phyloP scores from a whole-genome alignment of 2,329 filamentous ascomycete species.

The Ceratocystis lukuohia region DNA sequence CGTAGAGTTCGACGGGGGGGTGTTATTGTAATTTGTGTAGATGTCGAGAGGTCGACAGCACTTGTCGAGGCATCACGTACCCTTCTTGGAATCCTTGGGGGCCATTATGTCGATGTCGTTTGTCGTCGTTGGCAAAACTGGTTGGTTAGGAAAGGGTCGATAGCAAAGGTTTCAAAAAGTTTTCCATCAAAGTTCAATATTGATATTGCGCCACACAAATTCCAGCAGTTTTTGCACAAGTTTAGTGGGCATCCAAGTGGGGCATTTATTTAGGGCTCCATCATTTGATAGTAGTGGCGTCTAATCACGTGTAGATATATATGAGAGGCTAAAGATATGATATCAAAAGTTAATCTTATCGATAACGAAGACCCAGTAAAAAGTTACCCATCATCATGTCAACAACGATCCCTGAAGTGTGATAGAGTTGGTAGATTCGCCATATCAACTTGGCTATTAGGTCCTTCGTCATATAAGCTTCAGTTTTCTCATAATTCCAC shows the following conservation, averaged over 20 bases:
- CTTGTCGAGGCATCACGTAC: conserved; percentile 30
- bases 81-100: conserved; percentile 35
- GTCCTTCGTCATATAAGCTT: background rate
- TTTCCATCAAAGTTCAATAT: conserved; percentile 11
- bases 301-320: background rate
- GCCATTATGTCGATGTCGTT: conserved; percentile 27
- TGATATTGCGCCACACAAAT: conserved; percentile 10
- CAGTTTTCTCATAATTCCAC: background rate
- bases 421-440: background rate
- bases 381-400: conserved; percentile 10
- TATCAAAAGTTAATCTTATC: conserved; percentile 4
- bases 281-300: background rate
- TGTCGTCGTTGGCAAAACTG: conserved; percentile 19
- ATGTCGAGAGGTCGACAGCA: conserved; percentile 9
- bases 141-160: conserved; percentile 11
- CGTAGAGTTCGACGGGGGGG: conserved; percentile 8
- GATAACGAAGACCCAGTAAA: conserved; percentile 9
- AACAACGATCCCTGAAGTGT: too few species aligned
- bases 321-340: background rate
- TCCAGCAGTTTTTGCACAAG: background rate
- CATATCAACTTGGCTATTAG: background rate
- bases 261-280: conserved; percentile 13
- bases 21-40: background rate
- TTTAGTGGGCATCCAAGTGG: conserved; percentile 13
- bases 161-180: conserved; percentile 10